Evolutionary conservation across 164 flowering plant genomes (phyloP).

Genomic region (Nymphaea colorata): DNA sequence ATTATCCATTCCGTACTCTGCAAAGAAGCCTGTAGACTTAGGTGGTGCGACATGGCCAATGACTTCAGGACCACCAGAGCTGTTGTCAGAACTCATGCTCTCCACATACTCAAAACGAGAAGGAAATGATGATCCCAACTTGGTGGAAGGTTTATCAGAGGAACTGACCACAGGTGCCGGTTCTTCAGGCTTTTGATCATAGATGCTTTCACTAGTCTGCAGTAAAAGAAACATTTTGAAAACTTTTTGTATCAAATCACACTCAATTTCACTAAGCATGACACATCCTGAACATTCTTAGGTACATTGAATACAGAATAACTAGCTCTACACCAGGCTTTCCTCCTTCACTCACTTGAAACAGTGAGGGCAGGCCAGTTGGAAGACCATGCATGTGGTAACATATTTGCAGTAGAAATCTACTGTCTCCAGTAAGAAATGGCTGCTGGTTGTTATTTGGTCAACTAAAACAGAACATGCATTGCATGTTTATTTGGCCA

Average conservation of each 20-base stretch:
- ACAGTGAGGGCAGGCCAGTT: too few relatives aligned
- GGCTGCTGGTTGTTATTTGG: not conserved
- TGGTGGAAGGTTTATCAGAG: constrained; percentile 15
- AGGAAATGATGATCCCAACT: constrained; percentile 15
- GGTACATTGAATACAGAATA: too few relatives aligned
- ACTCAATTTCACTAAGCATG: too few relatives aligned
- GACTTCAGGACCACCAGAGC: constrained; percentile 33
- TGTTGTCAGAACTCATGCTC: constrained; percentile 29
- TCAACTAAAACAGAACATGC: not conserved
- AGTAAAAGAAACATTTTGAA: not conserved
- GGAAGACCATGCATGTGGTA: too few relatives aligned
- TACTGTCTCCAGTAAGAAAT: not conserved
- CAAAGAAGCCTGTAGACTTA: constrained; percentile 57
- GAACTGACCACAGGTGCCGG: constrained; percentile 30
- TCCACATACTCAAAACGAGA: constrained; percentile 71
- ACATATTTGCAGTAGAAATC: too few relatives aligned
- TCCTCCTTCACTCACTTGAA: too few relatives aligned
- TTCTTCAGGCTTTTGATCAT: constrained; percentile 82
- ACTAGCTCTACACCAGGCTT: too few relatives aligned
- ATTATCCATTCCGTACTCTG: constrained; percentile 68
- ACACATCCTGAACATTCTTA: too few relatives aligned
- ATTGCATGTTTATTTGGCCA: not conserved
- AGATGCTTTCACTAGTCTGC: constrained; percentile 70
- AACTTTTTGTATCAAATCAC: too few relatives aligned
- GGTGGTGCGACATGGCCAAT: constrained; percentile 59